These are phyloP conservation scores for Phlebiopsis flavidoalba DNA, from an alignment of 768 basidiomycete genomes.

Conservation along the genomic window DNA sequence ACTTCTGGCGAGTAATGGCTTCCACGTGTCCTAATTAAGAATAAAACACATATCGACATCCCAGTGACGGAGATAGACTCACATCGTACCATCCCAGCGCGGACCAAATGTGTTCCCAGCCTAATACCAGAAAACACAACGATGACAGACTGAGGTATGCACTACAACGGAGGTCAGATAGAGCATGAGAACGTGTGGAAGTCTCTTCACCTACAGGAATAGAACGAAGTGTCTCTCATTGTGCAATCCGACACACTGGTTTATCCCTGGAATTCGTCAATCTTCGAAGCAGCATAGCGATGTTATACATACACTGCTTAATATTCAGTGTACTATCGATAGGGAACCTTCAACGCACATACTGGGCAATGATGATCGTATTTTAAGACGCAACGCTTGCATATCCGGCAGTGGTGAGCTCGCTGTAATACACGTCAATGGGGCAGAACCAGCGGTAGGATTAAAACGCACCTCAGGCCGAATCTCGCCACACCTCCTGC, in stretches of 20 bases:
- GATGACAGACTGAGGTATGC: conserved; percentile 74
- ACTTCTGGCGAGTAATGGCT: conserved; percentile 55
- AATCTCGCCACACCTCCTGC: conserved; percentile 59
- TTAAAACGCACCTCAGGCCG: conserved; percentile 69
- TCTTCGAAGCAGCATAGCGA: background rate
- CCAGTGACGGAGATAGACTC: conserved; percentile 4
- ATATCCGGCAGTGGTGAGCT: conserved; percentile 90
- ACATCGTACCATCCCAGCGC: conserved; percentile 53
- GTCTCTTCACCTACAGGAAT: conserved; percentile 65
- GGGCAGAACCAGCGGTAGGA: background rate
- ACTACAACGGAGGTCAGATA: conserved; percentile 35
- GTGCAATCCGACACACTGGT: conserved; percentile 93
- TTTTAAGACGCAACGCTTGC: conserved; percentile 84
- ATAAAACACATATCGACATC: background rate
- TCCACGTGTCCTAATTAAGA: conserved; percentile 18
- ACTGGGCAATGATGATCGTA: conserved; percentile 92
- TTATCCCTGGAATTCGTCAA: conserved; percentile 62
- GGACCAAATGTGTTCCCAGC: conserved; percentile 54
- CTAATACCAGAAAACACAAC: conserved; percentile 53
- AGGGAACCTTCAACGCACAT: conserved; percentile 32
- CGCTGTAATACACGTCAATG: conserved; percentile 41
- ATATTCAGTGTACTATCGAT: background rate
- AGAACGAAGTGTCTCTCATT: conserved; percentile 96
- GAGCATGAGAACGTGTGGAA: background rate
- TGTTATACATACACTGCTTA: conserved; percentile 21